A percentile compares a stretch with the other conserved stretches of the same genome.
These are phyloP conservation scores for Metrosideros polymorpha DNA, from an alignment of 441 rosid species.

Conservation along the genomic window DNA sequence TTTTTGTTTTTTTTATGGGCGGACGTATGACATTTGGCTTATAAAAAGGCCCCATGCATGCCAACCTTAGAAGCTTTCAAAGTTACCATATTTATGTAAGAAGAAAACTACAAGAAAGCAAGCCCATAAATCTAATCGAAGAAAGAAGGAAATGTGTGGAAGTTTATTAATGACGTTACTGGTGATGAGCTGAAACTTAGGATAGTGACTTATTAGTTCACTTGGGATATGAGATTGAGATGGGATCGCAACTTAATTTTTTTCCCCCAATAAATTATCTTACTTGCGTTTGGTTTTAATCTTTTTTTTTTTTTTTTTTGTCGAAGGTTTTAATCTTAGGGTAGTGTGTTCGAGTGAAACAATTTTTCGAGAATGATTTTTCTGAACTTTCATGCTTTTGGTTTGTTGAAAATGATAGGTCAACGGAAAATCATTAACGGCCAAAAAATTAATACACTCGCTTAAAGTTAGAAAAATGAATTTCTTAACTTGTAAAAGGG, in stretches of 20 bases:
- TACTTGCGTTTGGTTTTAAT: background rate
- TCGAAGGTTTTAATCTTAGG: too few relatives aligned
- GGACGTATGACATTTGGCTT: background rate
- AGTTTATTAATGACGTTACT: background rate
- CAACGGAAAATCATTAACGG: fast-evolving
- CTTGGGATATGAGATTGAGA: background rate
- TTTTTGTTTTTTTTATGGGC: background rate
- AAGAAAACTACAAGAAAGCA: background rate
- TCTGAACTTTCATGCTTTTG: fast-evolving
- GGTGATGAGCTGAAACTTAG: background rate
- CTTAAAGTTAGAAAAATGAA: background rate
- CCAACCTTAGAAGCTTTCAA: background rate
- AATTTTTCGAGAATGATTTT: too few relatives aligned
- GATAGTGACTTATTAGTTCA: background rate
- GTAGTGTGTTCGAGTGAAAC: too few relatives aligned
- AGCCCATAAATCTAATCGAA: background rate
- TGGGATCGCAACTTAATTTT: background rate
- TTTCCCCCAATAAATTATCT: background rate
- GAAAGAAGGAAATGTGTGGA: background rate
- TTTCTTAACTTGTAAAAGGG: background rate
- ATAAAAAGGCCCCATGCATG: background rate
- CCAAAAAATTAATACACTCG: background rate
- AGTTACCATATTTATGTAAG: background rate
- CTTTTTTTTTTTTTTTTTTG: too few relatives aligned
- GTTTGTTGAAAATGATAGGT: fast-evolving